Percentiles rank a stretch among this genome's conserved stretches.
Evolutionary conservation across 2,329 filamentous ascomycete species (phyloP).

Genomic region (Diaporthe citri): DNA sequence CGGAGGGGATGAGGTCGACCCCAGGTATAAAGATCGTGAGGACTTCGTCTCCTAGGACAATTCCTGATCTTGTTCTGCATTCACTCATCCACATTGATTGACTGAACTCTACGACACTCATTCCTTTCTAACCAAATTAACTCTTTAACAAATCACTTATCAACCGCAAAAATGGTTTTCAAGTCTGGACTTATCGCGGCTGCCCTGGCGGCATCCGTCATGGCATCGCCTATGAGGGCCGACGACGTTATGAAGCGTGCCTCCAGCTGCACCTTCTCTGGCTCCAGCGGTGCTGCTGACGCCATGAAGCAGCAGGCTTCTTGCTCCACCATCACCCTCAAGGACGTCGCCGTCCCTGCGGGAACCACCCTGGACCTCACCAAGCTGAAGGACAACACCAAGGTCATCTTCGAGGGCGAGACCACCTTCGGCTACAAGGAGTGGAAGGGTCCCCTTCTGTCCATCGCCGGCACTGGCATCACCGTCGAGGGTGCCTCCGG

Average conservation of each 20-base stretch:
- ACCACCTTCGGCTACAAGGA: slow-evolving; percentile 76
- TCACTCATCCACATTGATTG: slow-evolving; percentile 19
- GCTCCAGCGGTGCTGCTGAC: slow-evolving; percentile 53
- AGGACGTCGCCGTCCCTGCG: slow-evolving; percentile 66
- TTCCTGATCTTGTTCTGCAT: background rate
- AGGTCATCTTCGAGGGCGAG: slow-evolving; percentile 72
- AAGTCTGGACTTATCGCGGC: slow-evolving; percentile 33
- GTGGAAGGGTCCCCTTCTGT: slow-evolving; percentile 74
- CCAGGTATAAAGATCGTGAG: slow-evolving; percentile 28
- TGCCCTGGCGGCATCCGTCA: slow-evolving; percentile 37
- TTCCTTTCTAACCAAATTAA: slow-evolving; percentile 8
- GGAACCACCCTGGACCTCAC: slow-evolving; percentile 71
- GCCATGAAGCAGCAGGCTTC: slow-evolving; percentile 61
- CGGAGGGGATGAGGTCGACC: background rate
- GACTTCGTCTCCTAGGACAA: background rate
- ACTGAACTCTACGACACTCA: slow-evolving; percentile 18
- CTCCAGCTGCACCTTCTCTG: slow-evolving; percentile 65
- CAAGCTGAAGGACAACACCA: slow-evolving; percentile 56
- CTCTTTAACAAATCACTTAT: slow-evolving; percentile 22
- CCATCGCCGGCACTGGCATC: slow-evolving; percentile 68
- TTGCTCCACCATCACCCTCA: slow-evolving; percentile 66
- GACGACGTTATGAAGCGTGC: slow-evolving; percentile 36
- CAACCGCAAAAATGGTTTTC: slow-evolving; percentile 28
- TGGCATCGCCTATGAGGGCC: slow-evolving; percentile 34
- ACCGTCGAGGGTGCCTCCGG: slow-evolving; percentile 65